These are phyloP conservation scores for Aspergillus novofumigatus DNA, from an alignment of 2,329 filamentous ascomycete genomes.

Conservation along the genomic window DNA sequence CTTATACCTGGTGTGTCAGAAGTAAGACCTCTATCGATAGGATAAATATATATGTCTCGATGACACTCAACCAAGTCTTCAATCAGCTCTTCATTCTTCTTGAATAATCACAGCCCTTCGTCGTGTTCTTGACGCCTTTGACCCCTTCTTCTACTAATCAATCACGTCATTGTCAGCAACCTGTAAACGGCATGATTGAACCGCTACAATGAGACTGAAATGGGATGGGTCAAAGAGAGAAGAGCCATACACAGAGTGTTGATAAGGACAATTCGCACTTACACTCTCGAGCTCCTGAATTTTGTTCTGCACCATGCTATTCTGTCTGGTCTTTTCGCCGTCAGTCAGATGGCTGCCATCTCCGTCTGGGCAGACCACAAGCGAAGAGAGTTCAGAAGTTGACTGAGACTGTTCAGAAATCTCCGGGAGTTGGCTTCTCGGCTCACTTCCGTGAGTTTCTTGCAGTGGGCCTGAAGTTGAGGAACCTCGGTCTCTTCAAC, in stretches of 20 bases:
- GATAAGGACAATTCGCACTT: background rate
- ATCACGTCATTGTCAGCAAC: background rate
- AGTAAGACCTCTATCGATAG: no score
- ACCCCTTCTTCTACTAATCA: no score
- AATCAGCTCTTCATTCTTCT: no score
- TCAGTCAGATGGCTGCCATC: background rate
- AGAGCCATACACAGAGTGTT: background rate
- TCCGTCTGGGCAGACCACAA: slow-evolving; percentile 42
- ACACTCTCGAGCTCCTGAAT: background rate
- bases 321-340: background rate
- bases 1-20: no score
- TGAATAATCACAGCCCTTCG: no score
- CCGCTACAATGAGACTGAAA: background rate
- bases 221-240: background rate
- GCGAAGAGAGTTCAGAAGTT: slow-evolving; percentile 51
- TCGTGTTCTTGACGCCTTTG: no score
- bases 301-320: background rate
- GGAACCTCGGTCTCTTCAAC: slow-evolving; percentile 57
- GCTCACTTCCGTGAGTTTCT: slow-evolving; percentile 51
- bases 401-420: slow-evolving; percentile 51
- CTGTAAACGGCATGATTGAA: background rate
- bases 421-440: slow-evolving; percentile 42
- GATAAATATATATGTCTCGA: no score
- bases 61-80: no score
- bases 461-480: slow-evolving; percentile 56